These are phyloP conservation scores for Microdochium trichocladiopsis DNA, from an alignment of 2,329 filamentous ascomycete species.

Conservation along the genomic window DNA sequence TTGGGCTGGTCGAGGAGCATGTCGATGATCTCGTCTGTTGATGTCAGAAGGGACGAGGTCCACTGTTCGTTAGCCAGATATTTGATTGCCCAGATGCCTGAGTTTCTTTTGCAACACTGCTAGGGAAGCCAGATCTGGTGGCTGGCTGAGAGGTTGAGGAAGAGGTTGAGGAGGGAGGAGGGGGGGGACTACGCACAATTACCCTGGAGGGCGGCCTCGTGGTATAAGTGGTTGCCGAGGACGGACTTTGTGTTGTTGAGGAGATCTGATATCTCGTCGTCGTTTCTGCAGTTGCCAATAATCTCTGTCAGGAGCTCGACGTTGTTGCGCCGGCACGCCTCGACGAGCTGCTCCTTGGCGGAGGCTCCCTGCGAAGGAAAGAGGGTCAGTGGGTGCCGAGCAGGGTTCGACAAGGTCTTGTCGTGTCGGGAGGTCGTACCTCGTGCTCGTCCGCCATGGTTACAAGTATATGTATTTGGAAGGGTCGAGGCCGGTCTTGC, in stretches of 20 bases:
- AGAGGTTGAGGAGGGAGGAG: background rate
- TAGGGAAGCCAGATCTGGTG: background rate
- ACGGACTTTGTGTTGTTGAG: conserved; percentile 83
- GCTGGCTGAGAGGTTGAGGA: background rate
- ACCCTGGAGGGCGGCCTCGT: conserved; percentile 79
- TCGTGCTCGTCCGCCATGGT: conserved; percentile 24
- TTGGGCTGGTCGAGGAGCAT: conserved; percentile 74
- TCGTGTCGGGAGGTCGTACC: conserved; percentile 9
- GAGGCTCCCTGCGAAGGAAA: conserved; percentile 65
- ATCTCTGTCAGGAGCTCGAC: conserved; percentile 74
- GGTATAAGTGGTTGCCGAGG: conserved; percentile 82
- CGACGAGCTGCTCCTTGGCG: conserved; percentile 77
- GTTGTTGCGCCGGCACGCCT: conserved; percentile 91
- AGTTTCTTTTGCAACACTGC: too few species aligned
- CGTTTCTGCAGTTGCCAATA: conserved; percentile 52
- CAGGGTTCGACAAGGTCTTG: too few species aligned
- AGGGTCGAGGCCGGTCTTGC: too few species aligned
- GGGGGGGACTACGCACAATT: conserved; percentile 58
- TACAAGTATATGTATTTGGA: background rate
- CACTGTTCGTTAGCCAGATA: conserved; percentile 6
- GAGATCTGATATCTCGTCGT: conserved; percentile 63
- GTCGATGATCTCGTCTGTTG: conserved; percentile 75
- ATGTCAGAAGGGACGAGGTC: background rate
- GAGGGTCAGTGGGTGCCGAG: too few species aligned
- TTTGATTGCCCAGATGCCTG: too few species aligned